phyloP scores from a whole-genome alignment of 768 basidiomycete species.

The Imleria badia region DNA sequence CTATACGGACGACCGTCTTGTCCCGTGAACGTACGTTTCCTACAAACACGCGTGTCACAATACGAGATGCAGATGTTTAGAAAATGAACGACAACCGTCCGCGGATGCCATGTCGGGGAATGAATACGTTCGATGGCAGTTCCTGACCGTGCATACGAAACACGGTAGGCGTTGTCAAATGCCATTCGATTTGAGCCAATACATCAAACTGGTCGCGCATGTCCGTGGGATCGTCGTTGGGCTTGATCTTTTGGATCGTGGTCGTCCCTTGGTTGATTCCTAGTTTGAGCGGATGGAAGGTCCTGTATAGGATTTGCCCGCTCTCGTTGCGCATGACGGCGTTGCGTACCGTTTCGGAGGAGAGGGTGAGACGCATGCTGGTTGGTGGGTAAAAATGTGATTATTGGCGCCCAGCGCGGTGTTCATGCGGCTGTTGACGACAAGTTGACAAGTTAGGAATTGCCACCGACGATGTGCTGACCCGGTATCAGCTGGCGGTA shows the following conservation, averaged over 20 bases:
- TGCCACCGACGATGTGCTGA: background rate
- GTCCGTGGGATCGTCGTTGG: constrained; percentile 19
- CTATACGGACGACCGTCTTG: constrained; percentile 26
- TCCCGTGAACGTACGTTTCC: constrained; percentile 21
- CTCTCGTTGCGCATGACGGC: background rate
- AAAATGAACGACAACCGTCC: background rate
- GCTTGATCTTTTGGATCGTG: constrained; percentile 23
- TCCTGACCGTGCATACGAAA: background rate
- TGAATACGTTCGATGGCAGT: background rate
- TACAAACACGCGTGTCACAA: background rate
- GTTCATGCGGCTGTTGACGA: background rate
- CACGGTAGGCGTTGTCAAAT: background rate
- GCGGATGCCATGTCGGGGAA: background rate
- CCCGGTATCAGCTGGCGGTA: too few species aligned
- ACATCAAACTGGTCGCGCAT: constrained; percentile 29
- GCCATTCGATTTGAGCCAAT: background rate
- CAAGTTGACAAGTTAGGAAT: background rate
- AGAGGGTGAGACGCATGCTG: background rate
- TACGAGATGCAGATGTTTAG: background rate
- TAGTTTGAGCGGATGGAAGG: background rate
- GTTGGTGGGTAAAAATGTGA: background rate
- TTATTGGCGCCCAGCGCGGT: background rate
- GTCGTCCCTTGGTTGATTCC: constrained; percentile 13
- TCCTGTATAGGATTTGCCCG: background rate
- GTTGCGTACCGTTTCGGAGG: background rate